phyloP scores from a whole-genome alignment of 176 grass and related monocot species.

The Oryza meridionalis region DNA sequence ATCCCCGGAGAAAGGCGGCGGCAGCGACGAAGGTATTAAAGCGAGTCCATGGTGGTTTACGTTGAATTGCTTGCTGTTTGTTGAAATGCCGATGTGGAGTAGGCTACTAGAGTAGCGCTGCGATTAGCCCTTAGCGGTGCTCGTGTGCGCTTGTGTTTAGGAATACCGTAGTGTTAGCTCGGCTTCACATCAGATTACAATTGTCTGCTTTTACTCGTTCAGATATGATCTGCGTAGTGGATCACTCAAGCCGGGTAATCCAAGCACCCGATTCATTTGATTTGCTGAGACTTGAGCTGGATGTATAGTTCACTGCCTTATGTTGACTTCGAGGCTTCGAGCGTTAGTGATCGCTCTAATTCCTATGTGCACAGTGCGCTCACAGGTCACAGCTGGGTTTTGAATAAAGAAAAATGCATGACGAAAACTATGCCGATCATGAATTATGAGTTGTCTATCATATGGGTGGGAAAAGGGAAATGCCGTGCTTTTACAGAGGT shows the following conservation, averaged over 20 bases:
- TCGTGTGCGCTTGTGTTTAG: not conserved
- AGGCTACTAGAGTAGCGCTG: not conserved
- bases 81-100: constrained; percentile 27
- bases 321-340: constrained; percentile 20
- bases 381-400: not conserved
- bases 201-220: not conserved
- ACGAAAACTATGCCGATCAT: not conserved
- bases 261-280: not conserved
- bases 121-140: not conserved
- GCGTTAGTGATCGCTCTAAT: not conserved
- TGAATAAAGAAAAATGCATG: not conserved
- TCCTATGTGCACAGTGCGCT: not conserved
- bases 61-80: constrained; percentile 3
- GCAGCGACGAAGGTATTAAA: constrained; percentile 61
- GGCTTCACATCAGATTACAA: not conserved
- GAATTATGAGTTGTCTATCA: not conserved
- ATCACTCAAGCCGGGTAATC: constrained; percentile 1
- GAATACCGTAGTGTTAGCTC: not conserved
- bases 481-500: not conserved
- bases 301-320: not conserved
- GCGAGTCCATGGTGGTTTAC: not conserved
- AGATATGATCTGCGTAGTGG: constrained; percentile 1
- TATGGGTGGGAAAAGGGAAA: not conserved
- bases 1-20: constrained; percentile 50
- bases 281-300: not conserved